Evolutionary conservation across 441 rosid species (phyloP).

Genomic region (Omphalea diandra): DNA sequence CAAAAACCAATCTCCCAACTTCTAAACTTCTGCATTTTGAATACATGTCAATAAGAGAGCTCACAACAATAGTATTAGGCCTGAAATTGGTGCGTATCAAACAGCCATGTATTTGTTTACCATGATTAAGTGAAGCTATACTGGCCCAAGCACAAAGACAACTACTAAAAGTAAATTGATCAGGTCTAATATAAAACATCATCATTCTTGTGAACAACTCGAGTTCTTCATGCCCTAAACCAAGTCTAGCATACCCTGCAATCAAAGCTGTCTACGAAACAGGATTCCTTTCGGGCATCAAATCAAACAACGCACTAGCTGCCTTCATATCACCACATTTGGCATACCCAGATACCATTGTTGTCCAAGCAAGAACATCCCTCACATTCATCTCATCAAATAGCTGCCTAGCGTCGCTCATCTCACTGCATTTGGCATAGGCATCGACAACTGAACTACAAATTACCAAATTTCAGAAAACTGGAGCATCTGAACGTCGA

Average conservation of each 20-base stretch:
- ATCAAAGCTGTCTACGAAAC: constrained; percentile 65
- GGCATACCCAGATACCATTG: constrained; percentile 52
- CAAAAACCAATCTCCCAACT: constrained; percentile 51
- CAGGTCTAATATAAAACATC: constrained; percentile 41
- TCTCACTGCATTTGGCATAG: constrained; percentile 51
- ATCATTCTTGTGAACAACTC: constrained; percentile 44
- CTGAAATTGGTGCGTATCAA: constrained; percentile 33
- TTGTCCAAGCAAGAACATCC: constrained; percentile 55
- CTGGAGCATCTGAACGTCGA: constrained; percentile 34
- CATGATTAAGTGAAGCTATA: constrained; percentile 50
- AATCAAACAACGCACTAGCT: constrained; percentile 41
- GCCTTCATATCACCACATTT: constrained; percentile 47
- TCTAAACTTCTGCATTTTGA: constrained; percentile 59
- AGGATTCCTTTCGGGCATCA: constrained; percentile 47
- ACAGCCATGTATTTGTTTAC: constrained; percentile 54
- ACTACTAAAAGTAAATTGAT: constrained; percentile 65
- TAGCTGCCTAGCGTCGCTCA: constrained; percentile 47
- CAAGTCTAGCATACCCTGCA: constrained; percentile 49
- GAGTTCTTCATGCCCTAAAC: constrained; percentile 43
- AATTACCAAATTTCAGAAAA: constrained; percentile 55
- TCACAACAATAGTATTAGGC: constrained; percentile 44
- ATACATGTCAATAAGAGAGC: constrained; percentile 68
- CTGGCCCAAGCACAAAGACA: constrained; percentile 68
- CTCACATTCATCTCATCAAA: constrained; percentile 48
- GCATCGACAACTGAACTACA: constrained; percentile 54